phyloP scores from a whole-genome alignment of 768 basidiomycete genomes.

The Termitomyces titanicus region DNA sequence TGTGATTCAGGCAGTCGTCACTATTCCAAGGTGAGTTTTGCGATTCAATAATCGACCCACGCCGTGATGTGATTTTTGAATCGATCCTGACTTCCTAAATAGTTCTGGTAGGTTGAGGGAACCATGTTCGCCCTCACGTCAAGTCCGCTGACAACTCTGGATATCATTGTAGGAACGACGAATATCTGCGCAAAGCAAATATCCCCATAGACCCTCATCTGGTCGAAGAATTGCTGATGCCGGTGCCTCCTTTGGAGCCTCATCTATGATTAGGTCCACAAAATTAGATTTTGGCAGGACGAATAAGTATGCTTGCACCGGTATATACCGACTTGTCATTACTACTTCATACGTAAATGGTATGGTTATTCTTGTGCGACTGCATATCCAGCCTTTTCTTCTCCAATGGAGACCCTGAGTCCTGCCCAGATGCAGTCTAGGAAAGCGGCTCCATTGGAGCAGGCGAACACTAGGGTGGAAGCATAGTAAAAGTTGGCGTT shows the following conservation, averaged over 20 bases:
- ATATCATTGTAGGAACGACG: slow-evolving; percentile 42
- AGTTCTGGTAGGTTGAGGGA: slow-evolving; percentile 41
- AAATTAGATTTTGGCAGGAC: background rate
- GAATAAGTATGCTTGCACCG: background rate
- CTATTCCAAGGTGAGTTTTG: slow-evolving; percentile 74
- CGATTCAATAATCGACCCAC: slow-evolving; percentile 1
- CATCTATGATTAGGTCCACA: background rate
- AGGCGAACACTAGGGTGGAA: slow-evolving; percentile 88
- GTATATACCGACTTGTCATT: background rate
- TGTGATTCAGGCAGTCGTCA: slow-evolving; percentile 92
- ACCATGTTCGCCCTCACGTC: background rate
- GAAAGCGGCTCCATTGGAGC: slow-evolving; percentile 80
- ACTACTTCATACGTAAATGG: background rate
- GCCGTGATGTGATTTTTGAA: slow-evolving; percentile 5
- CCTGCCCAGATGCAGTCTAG: slow-evolving; percentile 83
- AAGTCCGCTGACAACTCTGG: background rate
- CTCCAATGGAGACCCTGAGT: slow-evolving; percentile 69
- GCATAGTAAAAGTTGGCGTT: slow-evolving; percentile 99
- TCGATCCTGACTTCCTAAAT: background rate
- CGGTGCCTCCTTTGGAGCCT: slow-evolving; percentile 16
- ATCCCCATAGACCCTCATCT: slow-evolving; percentile 40
- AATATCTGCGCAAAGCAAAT: slow-evolving; percentile 42
- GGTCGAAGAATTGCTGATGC: slow-evolving; percentile 37
- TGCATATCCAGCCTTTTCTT: slow-evolving; percentile 45
- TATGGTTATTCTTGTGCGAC: slow-evolving; percentile 54